Conservation (phyloP, 768 basidiomycete species). For the Filobasidium wieringae region DNA sequence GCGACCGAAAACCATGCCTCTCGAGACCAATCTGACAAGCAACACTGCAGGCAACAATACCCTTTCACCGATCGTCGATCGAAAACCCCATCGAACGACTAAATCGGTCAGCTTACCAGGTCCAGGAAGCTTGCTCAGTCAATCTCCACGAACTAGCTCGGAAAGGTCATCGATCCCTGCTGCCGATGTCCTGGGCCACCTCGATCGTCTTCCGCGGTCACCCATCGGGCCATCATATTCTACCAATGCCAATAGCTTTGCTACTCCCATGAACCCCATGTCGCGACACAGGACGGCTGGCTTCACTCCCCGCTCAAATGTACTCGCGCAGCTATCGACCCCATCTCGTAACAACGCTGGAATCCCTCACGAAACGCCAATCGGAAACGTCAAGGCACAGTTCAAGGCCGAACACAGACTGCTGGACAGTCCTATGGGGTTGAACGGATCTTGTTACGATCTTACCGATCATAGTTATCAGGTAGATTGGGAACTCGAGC, state of each 20-base stretch:
- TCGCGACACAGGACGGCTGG: neutral
- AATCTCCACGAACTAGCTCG: neutral
- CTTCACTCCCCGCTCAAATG: constrained; percentile 4
- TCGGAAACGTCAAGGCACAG: constrained; percentile 6
- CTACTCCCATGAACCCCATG: constrained; percentile 1
- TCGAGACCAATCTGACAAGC: constrained; percentile 1
- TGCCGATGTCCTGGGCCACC: constrained; percentile 4
- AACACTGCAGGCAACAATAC: constrained; percentile 1
- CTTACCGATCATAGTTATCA: constrained; percentile 8
- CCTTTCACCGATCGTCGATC: constrained; percentile 12
- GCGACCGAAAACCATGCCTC: neutral
- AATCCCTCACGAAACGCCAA: constrained; percentile 10
- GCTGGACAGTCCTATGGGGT: constrained; percentile 8
- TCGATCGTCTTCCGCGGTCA: constrained; percentile 7
- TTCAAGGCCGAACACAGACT: constrained; percentile 15
- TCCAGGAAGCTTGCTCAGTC: constrained; percentile 7
- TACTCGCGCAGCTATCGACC: neutral
- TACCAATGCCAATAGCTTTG: neutral
- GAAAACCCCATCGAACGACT: constrained; percentile 6
- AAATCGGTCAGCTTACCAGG: constrained; percentile 10
- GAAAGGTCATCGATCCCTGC: neutral
- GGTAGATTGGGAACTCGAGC: constrained; percentile 14
- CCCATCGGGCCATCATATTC: constrained; percentile 9
- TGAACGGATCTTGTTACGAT: constrained; percentile 11
- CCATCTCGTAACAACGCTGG: neutral